These are phyloP conservation scores for Gonium pectorale DNA, from an alignment of 139 green algal genomes.

Conservation along the genomic window DNA sequence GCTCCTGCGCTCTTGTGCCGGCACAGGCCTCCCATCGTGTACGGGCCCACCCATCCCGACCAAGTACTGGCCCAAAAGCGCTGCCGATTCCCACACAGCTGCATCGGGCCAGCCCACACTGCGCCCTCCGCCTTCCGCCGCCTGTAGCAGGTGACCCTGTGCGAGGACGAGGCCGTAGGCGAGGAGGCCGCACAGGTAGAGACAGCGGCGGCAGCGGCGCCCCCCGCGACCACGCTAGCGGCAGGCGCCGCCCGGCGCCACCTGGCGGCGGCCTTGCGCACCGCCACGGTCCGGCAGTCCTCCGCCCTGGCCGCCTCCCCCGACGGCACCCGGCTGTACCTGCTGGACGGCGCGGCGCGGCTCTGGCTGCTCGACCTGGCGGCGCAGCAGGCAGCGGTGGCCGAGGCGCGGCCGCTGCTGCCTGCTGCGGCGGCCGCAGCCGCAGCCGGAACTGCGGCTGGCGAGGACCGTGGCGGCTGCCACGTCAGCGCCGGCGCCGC, in stretches of 20 bases:
- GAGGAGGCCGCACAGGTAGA: neutral
- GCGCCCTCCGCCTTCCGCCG: too few species aligned
- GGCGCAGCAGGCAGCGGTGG: constrained; percentile 3
- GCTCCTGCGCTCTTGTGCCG: too few species aligned
- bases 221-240: neutral
- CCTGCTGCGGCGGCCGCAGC: neutral
- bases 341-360: neutral
- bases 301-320: neutral
- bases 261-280: neutral
- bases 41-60: too few species aligned
- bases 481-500: too few species aligned
- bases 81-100: too few species aligned
- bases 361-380: constrained; percentile 19
- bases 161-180: too few species aligned
- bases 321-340: constrained; percentile 14
- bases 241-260: neutral
- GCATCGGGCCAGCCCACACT: too few species aligned
- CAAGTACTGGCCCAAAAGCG: too few species aligned
- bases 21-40: too few species aligned
- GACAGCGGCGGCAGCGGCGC: neutral
- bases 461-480: too few species aligned
- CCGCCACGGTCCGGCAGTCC: neutral
- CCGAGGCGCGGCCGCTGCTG: neutral
- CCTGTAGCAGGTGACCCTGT: too few species aligned
- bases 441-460: neutral